Base-by-base conservation (phyloP, 352 stramenopile genomes). In the Globisporangium perplexum region DNA sequence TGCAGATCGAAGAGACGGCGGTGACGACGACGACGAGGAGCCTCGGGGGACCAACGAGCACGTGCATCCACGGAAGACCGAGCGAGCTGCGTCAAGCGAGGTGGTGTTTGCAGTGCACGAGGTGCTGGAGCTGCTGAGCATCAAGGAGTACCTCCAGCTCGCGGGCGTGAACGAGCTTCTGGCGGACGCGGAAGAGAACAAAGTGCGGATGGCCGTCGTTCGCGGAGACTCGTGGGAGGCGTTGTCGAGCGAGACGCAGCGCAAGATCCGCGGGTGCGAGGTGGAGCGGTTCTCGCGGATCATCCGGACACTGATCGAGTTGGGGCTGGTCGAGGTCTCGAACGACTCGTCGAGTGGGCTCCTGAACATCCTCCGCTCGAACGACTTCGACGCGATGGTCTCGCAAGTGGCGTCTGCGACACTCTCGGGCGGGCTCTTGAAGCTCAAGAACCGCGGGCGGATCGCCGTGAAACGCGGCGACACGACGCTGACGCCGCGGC, bases 391-490 rank as follows among this genome's bases (percentile, higher is more conserved):
- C 55, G 71, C 76, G 18, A 73, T 84, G 38, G 80, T 91, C 53
- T 91, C 81, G 5, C 75, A 84, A 42, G 77, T 91, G 7, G 81
- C 81, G 11, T 88, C 84, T 54, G 76, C 78, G 14, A 89, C 81
- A 1, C 59, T 91, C 17, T 87, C 81, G 0, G 81, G 81, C 23
- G 81, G 81, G 7, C 44, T 89, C 11, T 86, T 91, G 43, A 61
- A 65, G 54, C 59, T 88, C 35, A 83, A 79, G 38, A 53, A 71
- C 20, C 65, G 53, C 41, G 73, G 65, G 47, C 62, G 57, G 22
- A 89, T 91, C 36, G 63, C 62, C 22, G 48, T 91, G 14, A 85
- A 78, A 36, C 70, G 71, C 47, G 82, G 82, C 12, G 63, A 63
- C 46, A 82, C 59, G n/a, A 52, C 85, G 10, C 57, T 92, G 7